Base-by-base conservation (phyloP, 2,329 filamentous ascomycete species). In the Monascus ruber region DNA sequence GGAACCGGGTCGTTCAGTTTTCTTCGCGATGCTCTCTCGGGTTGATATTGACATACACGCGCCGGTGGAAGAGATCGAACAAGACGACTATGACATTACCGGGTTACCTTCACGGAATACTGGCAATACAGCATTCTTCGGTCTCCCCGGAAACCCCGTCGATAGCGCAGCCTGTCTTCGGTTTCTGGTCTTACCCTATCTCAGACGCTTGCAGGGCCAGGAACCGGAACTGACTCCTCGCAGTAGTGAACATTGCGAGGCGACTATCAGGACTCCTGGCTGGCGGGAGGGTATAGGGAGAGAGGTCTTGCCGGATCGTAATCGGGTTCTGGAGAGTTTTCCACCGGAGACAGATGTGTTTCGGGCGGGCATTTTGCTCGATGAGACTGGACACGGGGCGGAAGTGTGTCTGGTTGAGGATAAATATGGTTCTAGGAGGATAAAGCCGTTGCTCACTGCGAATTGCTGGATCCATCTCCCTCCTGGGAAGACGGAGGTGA, bases 81-180 rank as follows among this genome's bases (percentile, higher is more conserved):
- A 17, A 17, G 17, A 17, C 17, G 17, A 17, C 3, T 2, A 17
- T 17, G 17, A 17, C 17, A 17, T 17, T 17, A 3, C 17, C 17
- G 17, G 17, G 17, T 17, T 17, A 3, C 3, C 17, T 17, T 17
- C 17, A 17, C 17, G 17, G 17, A 17, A 17, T 17, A 17, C 17
- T 3, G 17, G 17, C 3, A 17, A 17, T 17, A 47, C 43, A 8
- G 45, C 47, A 10, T 54, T 57, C 33, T 58, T 58, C 40, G 53
- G 54, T 1, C 38, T 57, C 4, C 53, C 53, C 1, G 53, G 53
- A 7, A 52, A 56, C 37, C 50, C 52, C 2, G 42, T 55, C 0
- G 53, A 55, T 5, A 48, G 51, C 3, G 54, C 56, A 10, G 53
- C 49, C 4, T 54, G 50, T 41, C 47, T 59, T 25, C 44, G 49